A percentile compares a stretch with the other conserved stretches of the same genome.
Conservation (phyloP, 495 filamentous ascomycete species). For the Penicillium lagena region DNA sequence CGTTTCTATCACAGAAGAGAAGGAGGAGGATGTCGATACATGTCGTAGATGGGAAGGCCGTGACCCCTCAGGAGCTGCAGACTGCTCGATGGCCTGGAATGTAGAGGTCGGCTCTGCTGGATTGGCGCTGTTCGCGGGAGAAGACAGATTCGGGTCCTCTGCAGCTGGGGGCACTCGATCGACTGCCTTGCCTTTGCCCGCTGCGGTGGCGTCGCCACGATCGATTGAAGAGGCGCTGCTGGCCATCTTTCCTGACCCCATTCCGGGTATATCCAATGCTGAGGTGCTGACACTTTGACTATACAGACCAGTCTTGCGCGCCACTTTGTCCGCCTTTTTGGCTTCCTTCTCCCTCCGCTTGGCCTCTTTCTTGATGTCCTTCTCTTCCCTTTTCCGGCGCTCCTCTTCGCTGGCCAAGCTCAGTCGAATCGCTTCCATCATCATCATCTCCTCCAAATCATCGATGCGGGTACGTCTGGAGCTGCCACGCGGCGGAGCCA, state of each 20-base stretch:
- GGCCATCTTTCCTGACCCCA: conserved; percentile 18
- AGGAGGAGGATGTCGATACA: conserved; percentile 76
- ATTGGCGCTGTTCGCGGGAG: background rate
- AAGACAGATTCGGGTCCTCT: background rate
- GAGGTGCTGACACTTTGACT: conserved; percentile 38
- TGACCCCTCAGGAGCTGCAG: conserved; percentile 27
- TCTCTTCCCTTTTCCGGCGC: conserved; percentile 71
- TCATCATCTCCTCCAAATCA: conserved; percentile 96
- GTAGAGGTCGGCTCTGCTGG: conserved; percentile 7
- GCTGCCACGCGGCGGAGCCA: conserved; percentile 46
- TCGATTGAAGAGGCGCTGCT: conserved; percentile 35
- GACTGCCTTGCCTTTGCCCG: conserved; percentile 76
- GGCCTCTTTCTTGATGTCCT: conserved; percentile 70
- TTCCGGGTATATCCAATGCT: conserved; percentile 24
- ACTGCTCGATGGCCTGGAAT: conserved; percentile 11
- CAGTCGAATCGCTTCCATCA: conserved; percentile 89
- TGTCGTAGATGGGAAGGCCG: conserved; percentile 66
- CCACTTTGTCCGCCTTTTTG: conserved; percentile 67
- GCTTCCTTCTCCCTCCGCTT: conserved; percentile 79
- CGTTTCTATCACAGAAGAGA: conserved; percentile 67
- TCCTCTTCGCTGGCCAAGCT: conserved; percentile 90
- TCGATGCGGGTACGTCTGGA: conserved; percentile 65
- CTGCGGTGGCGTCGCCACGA: conserved; percentile 23
- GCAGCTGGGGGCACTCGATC: conserved; percentile 46
- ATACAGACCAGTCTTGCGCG: conserved; percentile 47